Evolutionary conservation across 2,329 filamentous ascomycete species (phyloP), one percentile per base, ranked within the genome.

Genomic region (Tricladium varicosporioides): DNA sequence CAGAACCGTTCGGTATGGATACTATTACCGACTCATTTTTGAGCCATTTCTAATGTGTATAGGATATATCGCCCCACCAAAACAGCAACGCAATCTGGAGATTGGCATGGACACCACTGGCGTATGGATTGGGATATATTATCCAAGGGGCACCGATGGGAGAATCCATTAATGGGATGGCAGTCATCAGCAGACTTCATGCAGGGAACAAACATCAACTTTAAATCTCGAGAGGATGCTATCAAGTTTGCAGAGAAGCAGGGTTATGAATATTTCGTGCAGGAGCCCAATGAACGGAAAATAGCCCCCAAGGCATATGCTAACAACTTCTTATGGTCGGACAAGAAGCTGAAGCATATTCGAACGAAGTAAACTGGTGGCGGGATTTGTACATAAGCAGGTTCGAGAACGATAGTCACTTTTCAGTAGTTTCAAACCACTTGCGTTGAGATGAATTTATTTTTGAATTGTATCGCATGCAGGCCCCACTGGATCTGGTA

Each of bases 101-200:
- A 85, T 67, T 96, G 91, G 89, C 86, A 90, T 71, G 78, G 83
- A 55, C 85, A 89, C 71, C 84, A 88, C 70, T 99, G 94, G 94
- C 88, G 92, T 51, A 95, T 99, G 92, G 94, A 99, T 74, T 99
- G 94, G 94, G 94, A 99, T 73, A 85, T 96, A 49, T 81, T 97
- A 32, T 76, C 81, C 67, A 97, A 95, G 78, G 94, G 94, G 60
- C 91, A 97, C 76, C 85, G 94, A 67, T 99, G 94, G 95, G 94
- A 99, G 80, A 99, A 99, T 77, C 91, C 89, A 48, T 77, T 99
- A 73, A 99, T 99, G 85, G 94, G 94, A 60, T 99, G 95, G 95
- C 92, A 97, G 73, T 97, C 93, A 19, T 95, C 92, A 15, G 93
- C 83, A 55, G 94, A 99, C 75, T 85, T 85, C 71, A 94, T 99